These are phyloP conservation scores for Schoenoplectus tabernaemontani DNA, from an alignment of 202 grass and related monocot genomes.

Conservation along the genomic window DNA sequence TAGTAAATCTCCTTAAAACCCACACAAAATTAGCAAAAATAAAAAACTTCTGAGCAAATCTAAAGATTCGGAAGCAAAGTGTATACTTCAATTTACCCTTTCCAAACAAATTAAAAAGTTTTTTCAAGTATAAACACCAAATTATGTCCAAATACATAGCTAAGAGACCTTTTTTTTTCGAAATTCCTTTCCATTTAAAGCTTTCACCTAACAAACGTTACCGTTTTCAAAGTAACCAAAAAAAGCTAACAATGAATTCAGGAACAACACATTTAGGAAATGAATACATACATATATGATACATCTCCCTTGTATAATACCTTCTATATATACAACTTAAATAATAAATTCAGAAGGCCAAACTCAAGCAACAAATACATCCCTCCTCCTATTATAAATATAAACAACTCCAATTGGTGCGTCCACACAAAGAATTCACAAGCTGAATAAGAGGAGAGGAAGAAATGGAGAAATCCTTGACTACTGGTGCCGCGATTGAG, in stretches of 20 bases:
- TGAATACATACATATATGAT: neutral
- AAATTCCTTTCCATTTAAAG: neutral
- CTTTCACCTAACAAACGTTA: neutral
- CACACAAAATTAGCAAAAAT: neutral
- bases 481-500: neutral
- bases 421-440: neutral
- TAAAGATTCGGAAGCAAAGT: neutral
- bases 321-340: constrained; percentile 1
- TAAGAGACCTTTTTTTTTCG: neutral
- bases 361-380: neutral
- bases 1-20: neutral
- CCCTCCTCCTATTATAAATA: neutral
- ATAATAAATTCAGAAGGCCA: neutral
- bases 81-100: neutral
- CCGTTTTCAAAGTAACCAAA: neutral
- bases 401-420: neutral
- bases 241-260: neutral
- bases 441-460: neutral
- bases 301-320: neutral
- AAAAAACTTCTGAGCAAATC: neutral
- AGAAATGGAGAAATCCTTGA: neutral
- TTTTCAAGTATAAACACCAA: neutral
- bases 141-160: neutral
- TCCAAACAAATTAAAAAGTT: neutral
- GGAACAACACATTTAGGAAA: neutral